Evolutionary conservation across 169 alveolate genomes (phyloP).

Genomic region (Plasmodium ovale): DNA sequence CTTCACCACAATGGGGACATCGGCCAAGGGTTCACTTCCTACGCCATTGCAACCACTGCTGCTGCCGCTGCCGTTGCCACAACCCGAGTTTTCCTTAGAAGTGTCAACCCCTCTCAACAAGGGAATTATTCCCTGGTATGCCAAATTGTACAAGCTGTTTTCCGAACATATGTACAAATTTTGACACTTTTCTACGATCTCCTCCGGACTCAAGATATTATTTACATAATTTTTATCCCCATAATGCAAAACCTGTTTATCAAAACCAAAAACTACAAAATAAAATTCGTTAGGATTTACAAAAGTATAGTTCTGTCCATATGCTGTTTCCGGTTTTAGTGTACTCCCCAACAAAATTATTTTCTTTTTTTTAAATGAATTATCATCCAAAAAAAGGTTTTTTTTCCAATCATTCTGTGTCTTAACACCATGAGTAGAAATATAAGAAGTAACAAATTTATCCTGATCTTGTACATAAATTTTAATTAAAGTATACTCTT

Average conservation of each 20-base stretch:
- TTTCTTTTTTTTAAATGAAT: conserved; percentile 14
- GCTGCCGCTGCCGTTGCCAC: neutral
- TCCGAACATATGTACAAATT: conserved; percentile 81
- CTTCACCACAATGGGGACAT: conserved; percentile 72
- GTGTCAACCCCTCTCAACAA: neutral
- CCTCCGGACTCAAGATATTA: conserved; percentile 70
- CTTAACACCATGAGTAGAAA: neutral
- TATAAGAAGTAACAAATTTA: conserved; percentile 30
- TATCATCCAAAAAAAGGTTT: conserved; percentile 14
- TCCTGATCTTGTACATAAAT: conserved; percentile 86
- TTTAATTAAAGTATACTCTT: conserved; percentile 98
- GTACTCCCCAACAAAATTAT: conserved; percentile 96
- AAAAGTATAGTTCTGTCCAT: conserved; percentile 99
- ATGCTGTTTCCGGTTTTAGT: conserved; percentile 99
- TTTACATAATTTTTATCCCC: conserved; percentile 84
- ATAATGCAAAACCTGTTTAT: conserved; percentile 76
- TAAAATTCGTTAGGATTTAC: conserved; percentile 97
- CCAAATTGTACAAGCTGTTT: conserved; percentile 91
- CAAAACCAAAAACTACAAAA: conserved; percentile 85
- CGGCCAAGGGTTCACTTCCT: conserved; percentile 34
- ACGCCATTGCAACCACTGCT: conserved; percentile 16
- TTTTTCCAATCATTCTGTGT: conserved; percentile 5
- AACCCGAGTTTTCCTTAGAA: neutral
- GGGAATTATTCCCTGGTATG: conserved; percentile 93
- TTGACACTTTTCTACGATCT: conserved; percentile 77